Evolutionary conservation across 2,329 filamentous ascomycete genomes (phyloP).

Genomic region (Hyphodiscus sp.): DNA sequence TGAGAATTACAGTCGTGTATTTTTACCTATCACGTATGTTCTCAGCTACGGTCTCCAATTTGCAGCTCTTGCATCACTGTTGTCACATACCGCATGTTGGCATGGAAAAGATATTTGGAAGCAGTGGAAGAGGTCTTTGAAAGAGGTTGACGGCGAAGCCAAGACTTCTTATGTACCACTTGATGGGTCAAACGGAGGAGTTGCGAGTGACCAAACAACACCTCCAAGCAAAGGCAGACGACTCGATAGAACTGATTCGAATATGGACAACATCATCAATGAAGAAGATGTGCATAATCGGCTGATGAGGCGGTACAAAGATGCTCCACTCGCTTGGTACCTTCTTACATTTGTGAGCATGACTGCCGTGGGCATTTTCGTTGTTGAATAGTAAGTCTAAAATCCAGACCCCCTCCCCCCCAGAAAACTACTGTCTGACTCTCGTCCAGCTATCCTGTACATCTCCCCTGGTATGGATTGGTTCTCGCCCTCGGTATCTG

Average conservation of each 20-base stretch:
- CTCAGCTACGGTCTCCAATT: slow-evolving; percentile 84
- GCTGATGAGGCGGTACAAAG: slow-evolving; percentile 75
- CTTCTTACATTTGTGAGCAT: slow-evolving; percentile 67
- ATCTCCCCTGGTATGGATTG: slow-evolving; percentile 81
- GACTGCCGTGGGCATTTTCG: slow-evolving; percentile 72
- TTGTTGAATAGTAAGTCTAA: slow-evolving; percentile 69
- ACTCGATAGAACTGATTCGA: slow-evolving; percentile 34
- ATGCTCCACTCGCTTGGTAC: slow-evolving; percentile 80
- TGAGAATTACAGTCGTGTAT: slow-evolving; percentile 74
- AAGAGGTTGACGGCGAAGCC: slow-evolving; percentile 50
- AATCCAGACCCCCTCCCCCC: too few relatives aligned
- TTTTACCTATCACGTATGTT: slow-evolving; percentile 80
- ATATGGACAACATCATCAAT: slow-evolving; percentile 48
- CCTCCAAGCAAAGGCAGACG: slow-evolving; percentile 7
- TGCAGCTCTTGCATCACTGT: slow-evolving; percentile 68
- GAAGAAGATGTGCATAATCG: slow-evolving; percentile 79
- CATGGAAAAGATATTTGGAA: slow-evolving; percentile 76
- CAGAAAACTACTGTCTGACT: background rate
- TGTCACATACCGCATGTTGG: slow-evolving; percentile 80
- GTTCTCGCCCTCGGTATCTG: slow-evolving; percentile 73
- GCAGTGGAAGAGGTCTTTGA: slow-evolving; percentile 65
- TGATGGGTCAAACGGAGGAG: slow-evolving; percentile 6
- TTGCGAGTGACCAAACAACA: slow-evolving; percentile 2
- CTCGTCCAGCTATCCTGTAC: slow-evolving; percentile 60
- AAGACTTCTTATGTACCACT: slow-evolving; percentile 49